phyloP scores from a whole-genome alignment of 768 basidiomycete genomes.

The Podaxis rugospora region DNA sequence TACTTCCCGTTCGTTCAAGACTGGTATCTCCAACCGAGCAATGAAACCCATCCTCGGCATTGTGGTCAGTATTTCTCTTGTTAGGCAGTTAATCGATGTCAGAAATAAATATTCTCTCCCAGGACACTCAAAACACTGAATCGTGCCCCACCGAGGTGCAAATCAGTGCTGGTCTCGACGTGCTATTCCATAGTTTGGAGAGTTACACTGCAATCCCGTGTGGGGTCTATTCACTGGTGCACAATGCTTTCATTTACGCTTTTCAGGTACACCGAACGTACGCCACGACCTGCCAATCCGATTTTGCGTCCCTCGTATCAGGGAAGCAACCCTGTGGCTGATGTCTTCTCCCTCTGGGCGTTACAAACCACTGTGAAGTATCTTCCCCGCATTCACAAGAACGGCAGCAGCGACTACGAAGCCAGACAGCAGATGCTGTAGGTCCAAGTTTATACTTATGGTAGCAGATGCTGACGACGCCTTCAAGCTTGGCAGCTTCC shows the following conservation, averaged over 20 bases:
- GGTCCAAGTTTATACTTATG: constrained; percentile 16
- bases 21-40: constrained; percentile 90
- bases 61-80: constrained; percentile 36
- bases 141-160: constrained; percentile 90
- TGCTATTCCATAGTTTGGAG: constrained; percentile 94
- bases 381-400: constrained; percentile 80
- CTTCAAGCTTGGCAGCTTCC: constrained; percentile 74
- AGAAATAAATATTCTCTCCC: not conserved
- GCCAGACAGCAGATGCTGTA: constrained; percentile 91
- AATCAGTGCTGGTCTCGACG: constrained; percentile 92
- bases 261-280: constrained; percentile 81
- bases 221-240: constrained; percentile 18
- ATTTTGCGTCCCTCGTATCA: constrained; percentile 90
- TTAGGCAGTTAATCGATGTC: not conserved
- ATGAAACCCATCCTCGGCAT: constrained; percentile 87
- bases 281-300: constrained; percentile 86
- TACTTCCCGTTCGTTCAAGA: constrained; percentile 90
- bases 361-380: constrained; percentile 84
- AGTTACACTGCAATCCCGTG: constrained; percentile 93
- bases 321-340: constrained; percentile 90
- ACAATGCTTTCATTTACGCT: not conserved
- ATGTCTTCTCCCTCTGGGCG: constrained; percentile 96
- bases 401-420: constrained; percentile 66
- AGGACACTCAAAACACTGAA: constrained; percentile 88
- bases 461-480: constrained; percentile 1